Evolutionary conservation across 441 rosid genomes (phyloP).

Genomic region (Erodium moschatum): DNA sequence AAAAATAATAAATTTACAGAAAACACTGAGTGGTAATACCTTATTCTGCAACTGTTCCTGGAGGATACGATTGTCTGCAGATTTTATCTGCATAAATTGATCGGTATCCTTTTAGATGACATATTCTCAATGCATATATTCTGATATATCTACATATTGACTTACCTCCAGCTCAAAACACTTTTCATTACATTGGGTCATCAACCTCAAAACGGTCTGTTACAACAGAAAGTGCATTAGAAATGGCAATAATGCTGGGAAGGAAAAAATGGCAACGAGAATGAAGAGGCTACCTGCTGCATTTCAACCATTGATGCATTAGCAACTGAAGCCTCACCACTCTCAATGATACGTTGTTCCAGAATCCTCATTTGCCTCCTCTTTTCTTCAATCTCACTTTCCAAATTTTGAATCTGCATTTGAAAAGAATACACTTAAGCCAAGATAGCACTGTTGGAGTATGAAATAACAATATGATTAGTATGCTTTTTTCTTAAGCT

Average conservation of each 20-base stretch:
- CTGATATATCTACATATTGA: constrained; percentile 11
- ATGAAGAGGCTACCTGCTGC: constrained; percentile 66
- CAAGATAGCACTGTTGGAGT: constrained; percentile 4
- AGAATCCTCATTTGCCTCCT: constrained; percentile 72
- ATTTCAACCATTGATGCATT: constrained; percentile 84
- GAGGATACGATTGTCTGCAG: constrained; percentile 90
- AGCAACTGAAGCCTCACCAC: constrained; percentile 84
- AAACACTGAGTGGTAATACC: constrained; percentile 31
- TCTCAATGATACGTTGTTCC: constrained; percentile 81
- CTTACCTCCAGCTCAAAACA: constrained; percentile 91
- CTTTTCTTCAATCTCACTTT: constrained; percentile 83
- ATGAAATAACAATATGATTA: background rate
- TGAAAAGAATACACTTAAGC: constrained; percentile 18
- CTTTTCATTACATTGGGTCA: constrained; percentile 87
- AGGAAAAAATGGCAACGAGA: background rate
- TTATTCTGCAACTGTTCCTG: constrained; percentile 87
- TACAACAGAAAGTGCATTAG: constrained; percentile 20
- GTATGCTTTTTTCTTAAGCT: background rate
- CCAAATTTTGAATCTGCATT: constrained; percentile 71
- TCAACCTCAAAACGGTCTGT: constrained; percentile 78
- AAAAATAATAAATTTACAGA: background rate
- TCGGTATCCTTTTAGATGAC: constrained; percentile 10
- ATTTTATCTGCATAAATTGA: constrained; percentile 55
- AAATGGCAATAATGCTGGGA: background rate
- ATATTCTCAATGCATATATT: constrained; percentile 2